Evolutionary conservation across 352 stramenopile species (phyloP).

Genomic region (Pythium sp.): DNA sequence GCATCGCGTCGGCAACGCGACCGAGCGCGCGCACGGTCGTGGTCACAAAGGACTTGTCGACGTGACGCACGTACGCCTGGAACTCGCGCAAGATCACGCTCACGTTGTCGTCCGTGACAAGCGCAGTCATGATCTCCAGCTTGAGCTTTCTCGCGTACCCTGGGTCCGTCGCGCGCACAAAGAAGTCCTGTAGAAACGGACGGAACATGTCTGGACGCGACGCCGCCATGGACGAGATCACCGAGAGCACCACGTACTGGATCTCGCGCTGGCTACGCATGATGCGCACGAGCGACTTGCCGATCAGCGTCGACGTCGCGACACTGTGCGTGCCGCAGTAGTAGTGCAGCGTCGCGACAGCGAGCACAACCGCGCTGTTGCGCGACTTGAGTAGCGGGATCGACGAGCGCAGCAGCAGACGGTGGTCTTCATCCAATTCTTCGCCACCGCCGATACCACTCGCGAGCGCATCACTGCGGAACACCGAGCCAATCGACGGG

Average conservation of each 20-base stretch:
- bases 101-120: conserved; percentile 92
- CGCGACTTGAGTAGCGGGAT: conserved; percentile 96
- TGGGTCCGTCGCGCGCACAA: conserved; percentile 94
- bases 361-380: conserved; percentile 97
- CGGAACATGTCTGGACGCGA: conserved; percentile 95
- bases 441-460: conserved; percentile 68
- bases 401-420: conserved; percentile 92
- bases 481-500: conserved; percentile 73
- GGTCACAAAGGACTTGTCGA: conserved; percentile 94
- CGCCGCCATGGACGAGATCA: conserved; percentile 94
- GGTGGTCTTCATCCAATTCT: conserved; percentile 95
- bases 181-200: conserved; percentile 97
- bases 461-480: conserved; percentile 61
- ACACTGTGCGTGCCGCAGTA: conserved; percentile 93
- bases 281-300: conserved; percentile 96
- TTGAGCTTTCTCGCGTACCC: conserved; percentile 96
- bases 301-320: conserved; percentile 88
- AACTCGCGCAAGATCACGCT: conserved; percentile 95
- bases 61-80: conserved; percentile 94
- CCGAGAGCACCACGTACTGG: conserved; percentile 94
- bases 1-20: conserved; percentile 89
- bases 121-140: conserved; percentile 94
- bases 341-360: conserved; percentile 95
- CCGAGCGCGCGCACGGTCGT: conserved; percentile 93
- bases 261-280: conserved; percentile 96